Base-by-base conservation (phyloP, 495 filamentous ascomycete species). In the Daldinia bambusicola region DNA sequence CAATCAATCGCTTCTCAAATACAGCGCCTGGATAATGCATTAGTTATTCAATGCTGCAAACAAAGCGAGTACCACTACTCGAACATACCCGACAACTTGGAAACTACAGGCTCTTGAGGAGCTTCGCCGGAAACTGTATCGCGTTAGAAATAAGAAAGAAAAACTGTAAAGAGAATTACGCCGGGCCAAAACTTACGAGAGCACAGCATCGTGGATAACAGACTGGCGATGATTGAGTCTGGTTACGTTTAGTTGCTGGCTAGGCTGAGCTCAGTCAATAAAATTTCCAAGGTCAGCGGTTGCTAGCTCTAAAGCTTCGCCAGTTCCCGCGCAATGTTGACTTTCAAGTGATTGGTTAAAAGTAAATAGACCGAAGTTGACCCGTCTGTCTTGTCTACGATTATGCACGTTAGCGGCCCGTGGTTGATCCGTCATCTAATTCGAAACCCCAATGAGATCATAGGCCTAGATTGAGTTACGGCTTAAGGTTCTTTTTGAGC, bases 1-100 rank as follows among this genome's bases (percentile, higher is more conserved):
- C 95, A 70, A 99, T 93, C 50, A 99, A 84, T 52, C 95, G 91
- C 82, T 93, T 96, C 82, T 99, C 95, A 79, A 95, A 99, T 41
- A 98, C 88, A 77, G 89, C 90, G 74, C 94, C 93, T 93, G 67
- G 10, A 16, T 0, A n/a, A 20, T 52, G 56, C 7, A 64, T 83
- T 75, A 84, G 81, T 72, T 59, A 66, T 12, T 1, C 12, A 12
- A 8, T 12, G 14, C 13, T 13, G 1, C 3, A 30, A 57, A 36
- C 8, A 53, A 40, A 53, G 18, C 13, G 41, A 22, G 40, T 34
- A 14, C 60, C 31, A 72, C 16, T 48, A 10, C 30, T 31, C 32
- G 37, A 34, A 58, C 89, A 63, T 88, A 93, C 94, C 95, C 78
- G 92, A 95, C 85, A 97, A 97, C 76, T 89, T 87, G 76, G 96